A percentile compares a stretch with the other conserved stretches of the same genome.
Evolutionary conservation across 129 eudicot species (phyloP).

Genomic region (Chrysanthemum seticuspe): DNA sequence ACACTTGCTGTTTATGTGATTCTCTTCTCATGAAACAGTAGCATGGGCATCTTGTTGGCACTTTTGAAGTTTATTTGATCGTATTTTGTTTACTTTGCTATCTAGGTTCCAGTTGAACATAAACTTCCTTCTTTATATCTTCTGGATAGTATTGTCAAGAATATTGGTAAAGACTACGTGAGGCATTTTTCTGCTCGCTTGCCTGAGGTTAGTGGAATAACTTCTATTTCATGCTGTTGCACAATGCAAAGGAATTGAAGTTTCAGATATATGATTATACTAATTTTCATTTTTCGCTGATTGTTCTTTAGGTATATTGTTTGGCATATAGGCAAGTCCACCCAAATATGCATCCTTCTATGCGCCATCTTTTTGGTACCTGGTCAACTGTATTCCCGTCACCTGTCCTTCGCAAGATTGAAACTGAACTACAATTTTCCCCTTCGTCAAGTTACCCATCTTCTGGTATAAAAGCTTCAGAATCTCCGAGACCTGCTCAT

Average conservation of each 20-base stretch:
- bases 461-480: slow-evolving; percentile 64
- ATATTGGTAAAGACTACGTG: slow-evolving; percentile 81
- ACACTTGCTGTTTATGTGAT: neutral
- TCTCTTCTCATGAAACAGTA: neutral
- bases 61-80: slow-evolving; percentile 1
- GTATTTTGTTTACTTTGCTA: slow-evolving; percentile 26
- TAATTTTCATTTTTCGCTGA: neutral
- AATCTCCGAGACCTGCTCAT: slow-evolving; percentile 91
- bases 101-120: slow-evolving; percentile 82
- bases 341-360: slow-evolving; percentile 72
- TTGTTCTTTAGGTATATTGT: slow-evolving; percentile 64
- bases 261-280: slow-evolving; percentile 4
- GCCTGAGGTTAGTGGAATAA: slow-evolving; percentile 67
- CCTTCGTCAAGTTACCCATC: slow-evolving; percentile 51
- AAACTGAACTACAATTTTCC: slow-evolving; percentile 55
- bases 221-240: neutral
- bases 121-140: slow-evolving; percentile 90
- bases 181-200: slow-evolving; percentile 73
- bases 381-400: slow-evolving; percentile 87
- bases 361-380: slow-evolving; percentile 93
- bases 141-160: slow-evolving; percentile 95
- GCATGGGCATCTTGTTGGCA: slow-evolving; percentile 2
- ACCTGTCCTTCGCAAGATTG: slow-evolving; percentile 74
- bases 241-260: neutral
- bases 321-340: slow-evolving; percentile 79